Base-by-base conservation (phyloP, 495 filamentous ascomycete species). In the Venustampulla echinocandica region DNA sequence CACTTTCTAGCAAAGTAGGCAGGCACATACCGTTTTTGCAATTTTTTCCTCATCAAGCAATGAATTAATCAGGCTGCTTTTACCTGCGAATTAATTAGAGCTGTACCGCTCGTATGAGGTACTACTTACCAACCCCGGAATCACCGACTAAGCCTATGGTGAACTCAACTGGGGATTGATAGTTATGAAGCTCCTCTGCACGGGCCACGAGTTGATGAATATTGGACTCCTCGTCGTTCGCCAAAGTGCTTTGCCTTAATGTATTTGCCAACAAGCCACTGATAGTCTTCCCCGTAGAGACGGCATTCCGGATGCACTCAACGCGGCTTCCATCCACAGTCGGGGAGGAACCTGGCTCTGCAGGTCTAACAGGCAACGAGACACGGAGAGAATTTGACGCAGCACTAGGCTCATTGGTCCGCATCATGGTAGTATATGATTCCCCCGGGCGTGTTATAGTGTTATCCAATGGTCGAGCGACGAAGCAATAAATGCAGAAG, bases 1-100 rank as follows among this genome's bases (percentile, higher is more conserved):
- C 23, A 4, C 22, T 32, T 3, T 10, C 14, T 4, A 14, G 25
- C 15, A 11, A 20, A 9, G 38, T 24, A 42, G 22, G 21, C 30
- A 10, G 13, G 47, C 11, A 59, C 64, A 61, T 56, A 66, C 65
- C 9, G 59, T 42, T 47, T 55, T 49, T 3, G 63, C 61, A 13
- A 69, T 42, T 6, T 47, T 55, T 6, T 44, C 24, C 15, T 34
- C 45, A 44, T 69, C 66, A 0, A 69, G 48, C 6, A 67, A 53
- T 13, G 64, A 67, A 44, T 67, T 69, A 0, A 69, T 54, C 25
- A 69, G 45, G 39, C 64, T 67, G 50, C 64, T 67, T 47, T 69
- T 66, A 6, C 65, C 65, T 49, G 34, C 33, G 18, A 43, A 19
- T 34, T 13, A 15, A 25, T 44, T 21, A 43, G 42, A 9, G 30